Conservation (phyloP, 345 rosid species). For the Moricandia moricandioides region DNA sequence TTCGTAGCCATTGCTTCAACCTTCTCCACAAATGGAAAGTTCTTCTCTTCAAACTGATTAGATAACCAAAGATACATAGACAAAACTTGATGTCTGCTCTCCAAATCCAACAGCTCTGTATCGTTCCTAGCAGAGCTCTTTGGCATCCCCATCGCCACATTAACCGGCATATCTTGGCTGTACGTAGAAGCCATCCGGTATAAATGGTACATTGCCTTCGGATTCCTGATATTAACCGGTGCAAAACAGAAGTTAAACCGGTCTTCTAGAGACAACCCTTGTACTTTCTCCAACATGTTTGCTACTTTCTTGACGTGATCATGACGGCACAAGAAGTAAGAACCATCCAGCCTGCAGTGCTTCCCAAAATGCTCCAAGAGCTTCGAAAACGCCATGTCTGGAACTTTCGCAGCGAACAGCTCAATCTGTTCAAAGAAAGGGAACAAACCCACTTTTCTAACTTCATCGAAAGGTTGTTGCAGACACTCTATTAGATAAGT, state of each 20-base stretch:
- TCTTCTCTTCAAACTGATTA: constrained; percentile 68
- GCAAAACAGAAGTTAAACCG: constrained; percentile 96
- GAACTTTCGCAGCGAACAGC: constrained; percentile 69
- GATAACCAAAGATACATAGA: constrained; percentile 94
- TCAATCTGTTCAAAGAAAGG: constrained; percentile 96
- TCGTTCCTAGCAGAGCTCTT: constrained; percentile 81
- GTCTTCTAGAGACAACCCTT: constrained; percentile 71
- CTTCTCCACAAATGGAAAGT: constrained; percentile 68
- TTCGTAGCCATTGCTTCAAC: constrained; percentile 78
- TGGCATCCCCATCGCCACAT: constrained; percentile 88
- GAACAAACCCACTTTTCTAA: constrained; percentile 77
- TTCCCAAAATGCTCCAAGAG: constrained; percentile 76
- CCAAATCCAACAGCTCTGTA: constrained; percentile 75
- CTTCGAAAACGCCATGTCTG: constrained; percentile 51
- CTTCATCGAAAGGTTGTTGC: constrained; percentile 80
- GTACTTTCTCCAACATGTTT: constrained; percentile 85
- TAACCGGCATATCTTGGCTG: constrained; percentile 66
- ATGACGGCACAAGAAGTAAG: constrained; percentile 79
- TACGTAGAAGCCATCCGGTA: constrained; percentile 67
- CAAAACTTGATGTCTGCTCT: constrained; percentile 78
- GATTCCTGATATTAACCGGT: constrained; percentile 87
- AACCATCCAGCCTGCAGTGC: constrained; percentile 78
- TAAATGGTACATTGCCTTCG: constrained; percentile 87
- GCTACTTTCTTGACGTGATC: constrained; percentile 90
- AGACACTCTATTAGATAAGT: constrained; percentile 76